Base-by-base conservation (phyloP, 176 grass and related monocot genomes). In the Thinopyrum elongatum region DNA sequence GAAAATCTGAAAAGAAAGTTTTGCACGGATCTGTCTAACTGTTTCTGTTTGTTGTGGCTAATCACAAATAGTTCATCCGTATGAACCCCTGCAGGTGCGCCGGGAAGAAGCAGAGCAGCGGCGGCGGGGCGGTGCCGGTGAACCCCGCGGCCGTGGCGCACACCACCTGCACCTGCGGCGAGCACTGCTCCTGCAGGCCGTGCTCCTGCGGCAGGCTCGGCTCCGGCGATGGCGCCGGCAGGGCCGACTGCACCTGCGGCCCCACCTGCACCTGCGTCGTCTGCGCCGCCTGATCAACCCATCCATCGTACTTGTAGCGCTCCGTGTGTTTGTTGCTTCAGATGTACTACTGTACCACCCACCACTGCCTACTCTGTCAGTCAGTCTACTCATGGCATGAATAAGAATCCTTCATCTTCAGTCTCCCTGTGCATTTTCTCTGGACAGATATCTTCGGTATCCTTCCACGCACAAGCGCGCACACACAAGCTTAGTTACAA, bases 171-270 rank as follows among this genome's bases (percentile, higher is more conserved):
- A 75, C 26, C 72, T 75, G 72, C 72, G 72, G 72, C 72, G 72
- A 75, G 72, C 72, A 75, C 72, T 75, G 72, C 72, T 75, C 72
- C 72, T 75, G 72, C 42, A 51, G 47, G 14, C 72, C 72, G 42
- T 76, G 72, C 72, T 6, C 44, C 0, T 76, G 72, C 72, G 72
- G 72, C 71, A 0, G 70, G 36, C 70, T 72, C 36, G 70, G 70
- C 70, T 23, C 69, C 70, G 70, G 70, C 38, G n/a, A 26, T n/a
- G 70, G 70, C 39, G 71, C 41, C 23, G 71, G 71, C 72, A 75
- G 42, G 72, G 41, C 42, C 42, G 72, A 76, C 44, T 75, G 72
- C 72, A 75, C 72, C 42, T 75, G 70, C 13, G 70, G 70, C 70
- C 70, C 41, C 39, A 47, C 71, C 41, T 74, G 39, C 70, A 74